These are phyloP conservation scores for Pseudocercospora vitis DNA, from an alignment of 2,329 filamentous ascomycete genomes.

Conservation along the genomic window DNA sequence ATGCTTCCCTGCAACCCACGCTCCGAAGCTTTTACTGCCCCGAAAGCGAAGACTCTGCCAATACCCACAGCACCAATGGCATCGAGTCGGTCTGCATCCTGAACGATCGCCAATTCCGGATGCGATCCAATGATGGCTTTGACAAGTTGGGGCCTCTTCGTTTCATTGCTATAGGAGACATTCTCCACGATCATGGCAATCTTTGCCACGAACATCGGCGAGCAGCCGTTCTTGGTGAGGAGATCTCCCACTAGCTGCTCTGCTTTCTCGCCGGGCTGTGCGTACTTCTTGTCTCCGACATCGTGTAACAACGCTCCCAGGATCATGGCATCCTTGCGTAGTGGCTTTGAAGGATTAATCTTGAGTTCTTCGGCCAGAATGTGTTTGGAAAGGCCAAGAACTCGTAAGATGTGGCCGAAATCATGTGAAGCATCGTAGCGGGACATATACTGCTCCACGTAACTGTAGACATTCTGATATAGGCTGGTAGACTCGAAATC, in stretches of 20 bases:
- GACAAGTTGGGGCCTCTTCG: conserved; percentile 62
- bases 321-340: conserved; percentile 34
- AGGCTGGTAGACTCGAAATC: conserved; percentile 36
- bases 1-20: conserved; percentile 64
- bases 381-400: conserved; percentile 68
- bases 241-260: conserved; percentile 58
- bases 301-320: conserved; percentile 69
- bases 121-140: conserved; percentile 60
- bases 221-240: conserved; percentile 59
- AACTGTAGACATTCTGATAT: conserved; percentile 49
- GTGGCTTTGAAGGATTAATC: conserved; percentile 26
- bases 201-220: conserved; percentile 58
- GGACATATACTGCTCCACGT: conserved; percentile 71
- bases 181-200: conserved; percentile 72
- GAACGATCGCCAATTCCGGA: conserved; percentile 79
- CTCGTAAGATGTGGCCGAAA: conserved; percentile 78
- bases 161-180: conserved; percentile 76
- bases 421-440: conserved; percentile 85
- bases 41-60: conserved; percentile 73
- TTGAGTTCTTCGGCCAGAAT: conserved; percentile 53
- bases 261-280: conserved; percentile 52
- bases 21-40: conserved; percentile 59
- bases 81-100: conserved; percentile 92
- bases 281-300: conserved; percentile 83
- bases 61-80: conserved; percentile 85